These are phyloP conservation scores for Penstemon barbatus DNA, from an alignment of 257 asterid species.

Conservation along the genomic window DNA sequence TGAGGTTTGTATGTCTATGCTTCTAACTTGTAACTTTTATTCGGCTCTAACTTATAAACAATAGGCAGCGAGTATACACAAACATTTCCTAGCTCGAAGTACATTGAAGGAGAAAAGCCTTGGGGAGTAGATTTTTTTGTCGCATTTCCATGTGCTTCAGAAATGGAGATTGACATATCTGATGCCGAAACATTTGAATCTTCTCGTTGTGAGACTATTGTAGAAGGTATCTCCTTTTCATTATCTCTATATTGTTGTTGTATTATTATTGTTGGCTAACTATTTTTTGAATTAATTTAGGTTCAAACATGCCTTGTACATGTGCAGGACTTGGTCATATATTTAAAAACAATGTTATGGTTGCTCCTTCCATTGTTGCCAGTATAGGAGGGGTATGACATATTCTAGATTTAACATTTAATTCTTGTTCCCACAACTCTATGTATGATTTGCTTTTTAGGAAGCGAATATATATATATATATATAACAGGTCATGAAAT, in stretches of 20 bases:
- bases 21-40: constrained; percentile 5
- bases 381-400: constrained; percentile 95
- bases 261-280: constrained; percentile 40
- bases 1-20: constrained; percentile 57
- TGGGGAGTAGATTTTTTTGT: constrained; percentile 94
- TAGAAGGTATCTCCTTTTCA: constrained; percentile 63
- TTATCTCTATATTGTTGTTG: constrained; percentile 14
- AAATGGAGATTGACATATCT: constrained; percentile 85
- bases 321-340: constrained; percentile 86
- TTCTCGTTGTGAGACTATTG: constrained; percentile 79
- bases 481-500: too few species aligned
- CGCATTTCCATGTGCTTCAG: constrained; percentile 95
- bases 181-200: constrained; percentile 86
- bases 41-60: constrained; percentile 33
- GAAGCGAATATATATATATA: too few species aligned
- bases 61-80: constrained; percentile 87
- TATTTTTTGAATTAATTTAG: too few species aligned
- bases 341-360: constrained; percentile 75
- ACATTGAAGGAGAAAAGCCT: constrained; percentile 92
- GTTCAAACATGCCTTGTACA: constrained; percentile 86
- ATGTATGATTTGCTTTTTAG: too few species aligned
- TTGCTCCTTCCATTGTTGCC: constrained; percentile 95
- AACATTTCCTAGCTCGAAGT: constrained; percentile 95
- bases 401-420: neutral
- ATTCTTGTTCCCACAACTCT: too few species aligned